A percentile compares a stretch with the other conserved stretches of the same genome.
Evolutionary conservation across 2,329 filamentous ascomycete genomes (phyloP).

Genomic region (Tolypocladium nubicola): DNA sequence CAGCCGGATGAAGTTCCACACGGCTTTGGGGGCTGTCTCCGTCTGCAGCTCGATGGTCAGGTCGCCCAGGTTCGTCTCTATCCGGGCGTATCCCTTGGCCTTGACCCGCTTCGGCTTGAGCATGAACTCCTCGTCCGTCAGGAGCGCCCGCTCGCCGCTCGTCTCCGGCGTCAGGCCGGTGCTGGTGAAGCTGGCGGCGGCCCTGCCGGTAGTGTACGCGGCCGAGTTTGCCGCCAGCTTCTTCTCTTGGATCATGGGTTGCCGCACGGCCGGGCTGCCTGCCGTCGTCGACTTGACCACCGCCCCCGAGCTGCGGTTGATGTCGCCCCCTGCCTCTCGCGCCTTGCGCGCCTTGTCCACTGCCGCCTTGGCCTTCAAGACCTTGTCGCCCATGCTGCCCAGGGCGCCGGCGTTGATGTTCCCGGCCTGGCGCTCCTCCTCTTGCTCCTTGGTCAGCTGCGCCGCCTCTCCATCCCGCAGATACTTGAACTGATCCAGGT

Average conservation of each 20-base stretch:
- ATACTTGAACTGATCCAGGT: slow-evolving; percentile 82
- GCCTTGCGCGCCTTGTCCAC: slow-evolving; percentile 83
- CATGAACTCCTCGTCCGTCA: slow-evolving; percentile 96
- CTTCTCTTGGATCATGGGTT: slow-evolving; percentile 38
- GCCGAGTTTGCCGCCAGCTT: slow-evolving; percentile 74
- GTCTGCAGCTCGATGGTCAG: slow-evolving; percentile 84
- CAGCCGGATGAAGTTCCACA: slow-evolving; percentile 92
- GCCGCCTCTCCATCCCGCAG: slow-evolving; percentile 70
- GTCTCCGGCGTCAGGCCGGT: slow-evolving; percentile 91
- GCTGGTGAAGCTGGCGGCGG: slow-evolving; percentile 89
- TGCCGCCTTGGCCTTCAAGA: slow-evolving; percentile 82
- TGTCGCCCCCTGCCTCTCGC: slow-evolving; percentile 47
- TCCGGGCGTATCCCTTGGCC: slow-evolving; percentile 80
- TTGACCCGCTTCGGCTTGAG: slow-evolving; percentile 83
- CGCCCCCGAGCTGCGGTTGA: slow-evolving; percentile 41
- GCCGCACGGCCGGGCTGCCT: slow-evolving; percentile 10
- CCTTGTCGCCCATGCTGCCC: slow-evolving; percentile 70
- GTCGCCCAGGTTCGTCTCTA: slow-evolving; percentile 76
- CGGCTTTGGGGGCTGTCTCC: slow-evolving; percentile 82
- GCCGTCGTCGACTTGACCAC: slow-evolving; percentile 23
- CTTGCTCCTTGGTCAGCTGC: slow-evolving; percentile 57
- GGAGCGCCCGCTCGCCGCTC: slow-evolving; percentile 70
- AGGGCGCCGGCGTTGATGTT: slow-evolving; percentile 72
- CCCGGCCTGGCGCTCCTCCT: slow-evolving; percentile 52
- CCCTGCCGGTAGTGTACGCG: slow-evolving; percentile 78